Conservation (phyloP, 495 filamentous ascomycete species). For the Astrothelium subdiscretum region DNA sequence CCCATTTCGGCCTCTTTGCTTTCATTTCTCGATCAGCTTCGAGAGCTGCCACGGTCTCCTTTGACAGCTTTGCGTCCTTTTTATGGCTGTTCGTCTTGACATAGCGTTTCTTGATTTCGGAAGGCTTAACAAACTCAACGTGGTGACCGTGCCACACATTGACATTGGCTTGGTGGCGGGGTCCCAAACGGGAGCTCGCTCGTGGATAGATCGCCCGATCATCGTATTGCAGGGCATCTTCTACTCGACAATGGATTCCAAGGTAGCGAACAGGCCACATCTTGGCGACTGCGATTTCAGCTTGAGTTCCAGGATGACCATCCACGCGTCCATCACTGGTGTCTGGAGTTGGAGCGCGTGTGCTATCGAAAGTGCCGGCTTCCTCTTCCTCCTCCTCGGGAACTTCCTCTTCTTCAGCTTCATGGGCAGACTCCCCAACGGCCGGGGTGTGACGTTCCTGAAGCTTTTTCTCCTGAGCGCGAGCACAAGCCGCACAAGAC, state of each 20-base stretch:
- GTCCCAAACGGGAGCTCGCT: constrained; percentile 83
- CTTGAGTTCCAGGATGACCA: constrained; percentile 63
- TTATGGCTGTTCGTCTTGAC: constrained; percentile 48
- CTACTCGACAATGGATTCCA: constrained; percentile 88
- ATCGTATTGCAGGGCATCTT: constrained; percentile 94
- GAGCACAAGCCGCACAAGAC: constrained; percentile 92
- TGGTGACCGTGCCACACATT: constrained; percentile 71
- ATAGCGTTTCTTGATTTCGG: constrained; percentile 71
- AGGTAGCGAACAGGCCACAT: constrained; percentile 96
- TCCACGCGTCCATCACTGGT: constrained; percentile 35
- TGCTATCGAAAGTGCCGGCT: constrained; percentile 32
- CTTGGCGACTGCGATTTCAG: constrained; percentile 81
- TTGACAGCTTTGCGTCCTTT: constrained; percentile 59
- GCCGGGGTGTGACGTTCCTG: constrained; percentile 82
- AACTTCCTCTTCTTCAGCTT: constrained; percentile 69
- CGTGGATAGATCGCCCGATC: constrained; percentile 89
- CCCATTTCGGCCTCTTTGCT: constrained; percentile 79
- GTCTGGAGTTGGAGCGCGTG: constrained; percentile 33
- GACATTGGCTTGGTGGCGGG: constrained; percentile 84
- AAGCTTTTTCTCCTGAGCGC: constrained; percentile 82
- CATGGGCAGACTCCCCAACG: constrained; percentile 39
- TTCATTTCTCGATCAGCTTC: constrained; percentile 68
- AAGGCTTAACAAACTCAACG: constrained; percentile 79
- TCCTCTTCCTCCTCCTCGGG: constrained; percentile 64
- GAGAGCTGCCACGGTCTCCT: constrained; percentile 63